A percentile compares a stretch with the other conserved stretches of the same genome.
Conservation (phyloP, 192 early-diverging fungal genomes). For the Umbelopsis ramanniana region DNA sequence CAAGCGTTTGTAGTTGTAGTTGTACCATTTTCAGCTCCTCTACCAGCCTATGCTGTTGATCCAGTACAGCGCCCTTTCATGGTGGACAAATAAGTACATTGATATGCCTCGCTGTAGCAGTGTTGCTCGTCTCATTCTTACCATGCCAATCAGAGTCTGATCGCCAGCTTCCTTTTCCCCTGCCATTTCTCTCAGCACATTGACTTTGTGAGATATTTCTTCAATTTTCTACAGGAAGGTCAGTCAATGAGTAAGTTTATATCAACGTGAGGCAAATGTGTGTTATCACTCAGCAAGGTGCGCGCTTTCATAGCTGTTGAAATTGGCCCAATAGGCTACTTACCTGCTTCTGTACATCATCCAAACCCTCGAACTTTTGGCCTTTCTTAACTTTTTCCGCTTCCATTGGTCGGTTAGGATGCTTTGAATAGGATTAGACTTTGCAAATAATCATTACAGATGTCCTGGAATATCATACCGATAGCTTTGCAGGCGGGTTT, state of each 20-base stretch:
- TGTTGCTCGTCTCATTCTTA: background rate
- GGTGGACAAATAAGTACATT: background rate
- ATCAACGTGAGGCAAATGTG: too few relatives aligned
- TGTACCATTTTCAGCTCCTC: constrained; percentile 29
- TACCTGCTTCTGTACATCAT: constrained; percentile 41
- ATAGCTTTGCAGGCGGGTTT: constrained; percentile 59
- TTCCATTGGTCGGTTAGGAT: constrained; percentile 35
- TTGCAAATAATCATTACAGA: background rate
- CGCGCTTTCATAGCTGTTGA: too few relatives aligned
- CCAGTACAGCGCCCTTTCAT: constrained; percentile 26
- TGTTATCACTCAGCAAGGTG: too few relatives aligned
- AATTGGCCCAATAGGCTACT: background rate
- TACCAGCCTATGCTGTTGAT: constrained; percentile 31
- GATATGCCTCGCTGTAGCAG: too few relatives aligned
- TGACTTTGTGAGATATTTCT: constrained; percentile 34
- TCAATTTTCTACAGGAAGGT: constrained; percentile 33
- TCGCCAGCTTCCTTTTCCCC: constrained; percentile 22
- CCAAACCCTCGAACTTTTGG: constrained; percentile 31
- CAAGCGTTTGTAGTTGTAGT: constrained; percentile 37
- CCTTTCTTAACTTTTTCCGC: constrained; percentile 31
- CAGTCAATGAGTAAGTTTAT: background rate
- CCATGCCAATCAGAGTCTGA: constrained; percentile 24
- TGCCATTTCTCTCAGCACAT: constrained; percentile 3
- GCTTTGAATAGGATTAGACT: constrained; percentile 5
- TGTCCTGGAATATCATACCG: constrained; percentile 23